These are phyloP conservation scores for Calocybe gambosa DNA, from an alignment of 1,284 basidiomycete species.

Conservation along the genomic window DNA sequence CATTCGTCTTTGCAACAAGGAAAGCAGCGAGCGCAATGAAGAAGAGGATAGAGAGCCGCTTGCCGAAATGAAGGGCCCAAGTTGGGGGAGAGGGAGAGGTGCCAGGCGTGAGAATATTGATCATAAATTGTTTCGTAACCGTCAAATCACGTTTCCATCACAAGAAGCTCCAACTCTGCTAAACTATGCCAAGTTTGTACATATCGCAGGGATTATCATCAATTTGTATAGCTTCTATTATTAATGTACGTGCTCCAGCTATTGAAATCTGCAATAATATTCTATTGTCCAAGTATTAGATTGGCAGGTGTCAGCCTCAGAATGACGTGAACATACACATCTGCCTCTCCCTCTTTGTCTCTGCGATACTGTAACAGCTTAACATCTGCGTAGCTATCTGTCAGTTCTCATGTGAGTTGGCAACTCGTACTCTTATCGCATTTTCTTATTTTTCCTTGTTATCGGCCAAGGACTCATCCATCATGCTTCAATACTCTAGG, in stretches of 20 bases:
- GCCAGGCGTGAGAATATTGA: constrained; percentile 8
- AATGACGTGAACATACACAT: neutral
- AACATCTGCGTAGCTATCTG: neutral
- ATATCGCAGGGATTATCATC: too few species aligned
- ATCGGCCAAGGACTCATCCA: too few species aligned
- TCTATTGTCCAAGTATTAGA: too few species aligned
- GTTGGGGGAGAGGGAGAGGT: neutral
- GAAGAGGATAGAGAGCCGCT: neutral
- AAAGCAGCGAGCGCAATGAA: neutral
- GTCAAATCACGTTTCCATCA: constrained; percentile 13
- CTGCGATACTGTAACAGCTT: neutral
- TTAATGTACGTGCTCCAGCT: too few species aligned
- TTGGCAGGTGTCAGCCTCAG: too few species aligned
- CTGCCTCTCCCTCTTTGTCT: neutral
- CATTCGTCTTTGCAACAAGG: constrained; percentile 6
- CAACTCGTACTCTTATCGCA: constrained; percentile 17
- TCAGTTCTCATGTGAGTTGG: too few species aligned
- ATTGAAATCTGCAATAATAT: too few species aligned
- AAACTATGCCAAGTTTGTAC: too few species aligned
- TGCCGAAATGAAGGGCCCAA: neutral
- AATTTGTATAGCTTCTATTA: too few species aligned
- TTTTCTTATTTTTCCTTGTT: too few species aligned
- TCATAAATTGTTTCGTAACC: constrained; percentile 12
- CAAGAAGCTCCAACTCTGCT: too few species aligned
- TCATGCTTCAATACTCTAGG: too few species aligned